Evolutionary conservation across 2,329 filamentous ascomycete genomes (phyloP).

Genomic region (Clarireedia homoeocarpa): DNA sequence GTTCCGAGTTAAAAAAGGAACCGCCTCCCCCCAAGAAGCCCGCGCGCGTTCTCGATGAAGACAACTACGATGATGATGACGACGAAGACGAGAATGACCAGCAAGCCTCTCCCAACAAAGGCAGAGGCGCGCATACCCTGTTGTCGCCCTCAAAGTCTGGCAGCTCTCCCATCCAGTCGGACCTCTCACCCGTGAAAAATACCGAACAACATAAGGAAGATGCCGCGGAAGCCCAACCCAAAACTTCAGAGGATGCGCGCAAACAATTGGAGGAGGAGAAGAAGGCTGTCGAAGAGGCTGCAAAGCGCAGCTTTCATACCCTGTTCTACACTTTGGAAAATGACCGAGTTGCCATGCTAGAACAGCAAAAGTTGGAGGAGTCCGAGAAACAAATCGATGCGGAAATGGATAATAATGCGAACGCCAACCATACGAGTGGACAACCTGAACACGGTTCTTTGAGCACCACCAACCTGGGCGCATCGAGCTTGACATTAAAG

Average conservation of each 20-base stretch:
- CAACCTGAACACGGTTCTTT: constrained; percentile 70
- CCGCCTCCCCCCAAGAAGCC: constrained; percentile 55
- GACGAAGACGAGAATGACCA: constrained; percentile 56
- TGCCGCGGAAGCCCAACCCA: constrained; percentile 46
- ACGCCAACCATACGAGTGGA: constrained; percentile 42
- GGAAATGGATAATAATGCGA: constrained; percentile 70
- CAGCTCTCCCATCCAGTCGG: constrained; percentile 52
- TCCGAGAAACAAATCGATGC: constrained; percentile 93
- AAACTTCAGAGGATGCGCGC: constrained; percentile 77
- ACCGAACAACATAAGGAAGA: constrained; percentile 45
- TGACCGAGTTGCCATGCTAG: constrained; percentile 91
- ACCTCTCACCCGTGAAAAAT: constrained; percentile 44
- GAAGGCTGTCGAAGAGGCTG: constrained; percentile 81
- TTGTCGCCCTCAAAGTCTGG: constrained; percentile 64
- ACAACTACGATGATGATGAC: constrained; percentile 80
- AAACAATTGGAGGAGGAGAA: constrained; percentile 91
- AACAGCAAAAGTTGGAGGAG: constrained; percentile 94
- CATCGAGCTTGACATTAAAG: constrained; percentile 91
- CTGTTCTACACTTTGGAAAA: constrained; percentile 94
- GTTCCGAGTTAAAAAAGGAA: constrained; percentile 40
- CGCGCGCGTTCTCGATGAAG: constrained; percentile 72
- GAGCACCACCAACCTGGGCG: constrained; percentile 88
- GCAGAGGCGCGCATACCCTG: constrained; percentile 42
- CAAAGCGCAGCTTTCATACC: constrained; percentile 83
- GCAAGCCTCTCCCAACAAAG: constrained; percentile 44